A percentile compares a stretch with the other conserved stretches of the same genome.
Conservation (phyloP, 1,139 yeast species). For the Meyerozyma smithsonii region DNA sequence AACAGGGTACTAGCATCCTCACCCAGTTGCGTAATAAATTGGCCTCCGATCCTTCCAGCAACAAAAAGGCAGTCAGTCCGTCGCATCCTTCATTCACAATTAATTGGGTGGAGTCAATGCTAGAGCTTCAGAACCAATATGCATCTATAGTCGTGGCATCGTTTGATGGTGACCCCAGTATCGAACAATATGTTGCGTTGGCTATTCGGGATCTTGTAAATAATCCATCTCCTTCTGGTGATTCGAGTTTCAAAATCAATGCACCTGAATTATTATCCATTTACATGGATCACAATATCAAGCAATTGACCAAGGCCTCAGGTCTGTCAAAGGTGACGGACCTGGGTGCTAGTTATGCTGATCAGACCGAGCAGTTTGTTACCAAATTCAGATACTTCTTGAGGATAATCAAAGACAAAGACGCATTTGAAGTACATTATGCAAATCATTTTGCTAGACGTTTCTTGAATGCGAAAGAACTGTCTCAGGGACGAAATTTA, state of each 20-base stretch:
- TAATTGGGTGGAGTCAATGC: conserved; percentile 63
- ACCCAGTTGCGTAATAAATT: background rate
- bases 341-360: conserved; percentile 25
- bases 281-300: conserved; percentile 69
- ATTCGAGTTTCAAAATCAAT: conserved; percentile 23
- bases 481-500: conserved; percentile 6
- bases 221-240: conserved; percentile 9
- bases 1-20: conserved; percentile 28
- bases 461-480: conserved; percentile 48
- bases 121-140: conserved; percentile 52
- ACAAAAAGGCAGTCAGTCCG: conserved; percentile 26
- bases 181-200: conserved; percentile 54
- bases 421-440: conserved; percentile 74
- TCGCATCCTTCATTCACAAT: conserved; percentile 51
- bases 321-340: conserved; percentile 11
- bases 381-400: conserved; percentile 58
- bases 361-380: conserved; percentile 51
- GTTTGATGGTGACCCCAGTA: conserved; percentile 43
- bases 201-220: conserved; percentile 66
- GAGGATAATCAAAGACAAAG: conserved; percentile 66
- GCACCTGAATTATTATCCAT: conserved; percentile 72
- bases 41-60: conserved; percentile 10
- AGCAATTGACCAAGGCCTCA: conserved; percentile 47
- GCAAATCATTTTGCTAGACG: conserved; percentile 89
- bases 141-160: conserved; percentile 43